A percentile compares a stretch with the other conserved stretches of the same genome.
Conservation (phyloP, 768 basidiomycete species). For the Suillus ampliporus region DNA sequence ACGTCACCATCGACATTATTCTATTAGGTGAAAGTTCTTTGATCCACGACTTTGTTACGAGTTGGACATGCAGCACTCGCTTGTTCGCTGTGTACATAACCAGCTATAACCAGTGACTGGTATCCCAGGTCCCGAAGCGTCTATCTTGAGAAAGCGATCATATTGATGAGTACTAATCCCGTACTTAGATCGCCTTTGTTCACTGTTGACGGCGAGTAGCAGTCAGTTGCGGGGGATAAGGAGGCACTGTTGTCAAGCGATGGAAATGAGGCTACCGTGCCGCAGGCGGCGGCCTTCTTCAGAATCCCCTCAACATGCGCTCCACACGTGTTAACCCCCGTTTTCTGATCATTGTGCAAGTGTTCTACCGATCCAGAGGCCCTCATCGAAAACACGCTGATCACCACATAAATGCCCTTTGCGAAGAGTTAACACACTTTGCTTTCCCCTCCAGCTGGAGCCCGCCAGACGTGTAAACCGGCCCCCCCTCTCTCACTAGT, state of each 20-base stretch:
- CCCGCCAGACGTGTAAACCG: slow-evolving; percentile 12
- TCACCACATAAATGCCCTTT: slow-evolving; percentile 35
- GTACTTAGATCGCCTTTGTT: background rate
- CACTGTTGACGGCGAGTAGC: background rate
- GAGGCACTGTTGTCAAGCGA: slow-evolving; percentile 33
- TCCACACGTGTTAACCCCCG: slow-evolving; percentile 16
- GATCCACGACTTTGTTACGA: slow-evolving; percentile 7
- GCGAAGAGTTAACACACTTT: slow-evolving; percentile 15
- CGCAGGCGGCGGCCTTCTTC: slow-evolving; percentile 20
- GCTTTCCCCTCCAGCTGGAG: slow-evolving; percentile 24
- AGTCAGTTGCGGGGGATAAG: slow-evolving; percentile 25
- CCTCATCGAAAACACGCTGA: slow-evolving; percentile 44
- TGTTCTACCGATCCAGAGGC: slow-evolving; percentile 16
- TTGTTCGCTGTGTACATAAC: background rate
- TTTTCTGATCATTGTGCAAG: slow-evolving; percentile 17
- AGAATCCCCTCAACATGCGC: slow-evolving; percentile 13
- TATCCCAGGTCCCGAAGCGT: background rate
- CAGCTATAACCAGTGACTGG: background rate
- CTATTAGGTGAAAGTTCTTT: background rate
- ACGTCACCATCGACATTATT: background rate
- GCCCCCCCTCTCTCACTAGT: slow-evolving; percentile 14
- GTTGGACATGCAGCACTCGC: background rate
- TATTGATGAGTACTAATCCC: slow-evolving; percentile 2
- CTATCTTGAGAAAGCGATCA: slow-evolving; percentile 2
- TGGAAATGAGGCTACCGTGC: slow-evolving; percentile 33